phyloP scores from a whole-genome alignment of 208 protist species.

The Zelonia costaricensis region DNA sequence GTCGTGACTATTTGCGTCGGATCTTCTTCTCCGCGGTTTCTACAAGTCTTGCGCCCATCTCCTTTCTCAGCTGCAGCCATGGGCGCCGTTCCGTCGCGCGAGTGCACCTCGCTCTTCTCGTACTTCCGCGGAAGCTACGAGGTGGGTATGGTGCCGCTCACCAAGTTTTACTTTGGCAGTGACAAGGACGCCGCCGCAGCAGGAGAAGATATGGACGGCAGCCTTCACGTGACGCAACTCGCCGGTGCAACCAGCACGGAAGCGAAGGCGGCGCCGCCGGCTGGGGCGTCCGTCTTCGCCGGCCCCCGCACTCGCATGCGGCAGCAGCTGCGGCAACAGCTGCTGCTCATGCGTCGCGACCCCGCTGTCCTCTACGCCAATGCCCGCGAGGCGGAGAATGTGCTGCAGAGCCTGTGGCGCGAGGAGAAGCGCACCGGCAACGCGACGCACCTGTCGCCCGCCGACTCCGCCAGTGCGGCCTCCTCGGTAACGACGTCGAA shows the following conservation, averaged over 20 bases:
- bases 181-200: constrained; percentile 9
- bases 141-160: constrained; percentile 82
- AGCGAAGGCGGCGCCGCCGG: background rate
- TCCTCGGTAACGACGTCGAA: background rate
- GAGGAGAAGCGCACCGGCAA: background rate
- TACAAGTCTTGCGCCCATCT: background rate
- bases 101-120: constrained; percentile 74
- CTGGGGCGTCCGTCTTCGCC: background rate
- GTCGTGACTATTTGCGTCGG: too few species aligned
- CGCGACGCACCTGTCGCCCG: background rate
- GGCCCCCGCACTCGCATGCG: constrained; percentile 14
- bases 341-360: constrained; percentile 69
- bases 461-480: background rate
- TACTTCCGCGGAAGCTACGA: constrained; percentile 89
- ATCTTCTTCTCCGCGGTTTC: constrained; percentile 7
- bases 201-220: background rate
- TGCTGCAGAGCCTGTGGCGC: constrained; percentile 24
- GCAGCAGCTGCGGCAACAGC: constrained; percentile 58
- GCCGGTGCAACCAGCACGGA: background rate
- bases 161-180: constrained; percentile 68
- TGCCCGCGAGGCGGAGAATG: constrained; percentile 39
- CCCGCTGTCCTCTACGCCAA: constrained; percentile 73
- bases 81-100: constrained; percentile 68
- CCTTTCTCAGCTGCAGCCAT: constrained; percentile 25
- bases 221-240: background rate